Evolutionary conservation across 495 filamentous ascomycete genomes (phyloP).

Genomic region (Tuber calosporum): DNA sequence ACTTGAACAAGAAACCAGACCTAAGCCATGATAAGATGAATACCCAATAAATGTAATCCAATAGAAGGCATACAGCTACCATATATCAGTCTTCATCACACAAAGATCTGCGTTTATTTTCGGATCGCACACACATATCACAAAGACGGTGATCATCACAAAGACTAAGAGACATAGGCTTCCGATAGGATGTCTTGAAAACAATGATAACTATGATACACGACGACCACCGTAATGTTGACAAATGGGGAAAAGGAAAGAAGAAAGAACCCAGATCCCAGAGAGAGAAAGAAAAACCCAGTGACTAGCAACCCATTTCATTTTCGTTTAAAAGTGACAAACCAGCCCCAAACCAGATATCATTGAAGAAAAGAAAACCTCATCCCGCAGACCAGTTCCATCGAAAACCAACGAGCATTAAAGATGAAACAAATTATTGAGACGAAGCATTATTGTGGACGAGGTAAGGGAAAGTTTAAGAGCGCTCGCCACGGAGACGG

Average conservation of each 20-base stretch:
- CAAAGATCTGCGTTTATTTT: neutral
- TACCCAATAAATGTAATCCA: neutral
- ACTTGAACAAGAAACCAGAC: neutral
- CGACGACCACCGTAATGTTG: slow-evolving; percentile 34
- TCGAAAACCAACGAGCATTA: slow-evolving; percentile 16
- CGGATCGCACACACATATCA: neutral
- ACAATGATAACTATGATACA: slow-evolving; percentile 31
- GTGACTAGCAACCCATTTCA: slow-evolving; percentile 39
- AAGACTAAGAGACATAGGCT: neutral
- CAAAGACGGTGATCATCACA: neutral
- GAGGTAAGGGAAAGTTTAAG: slow-evolving; percentile 46
- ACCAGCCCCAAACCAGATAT: slow-evolving; percentile 28
- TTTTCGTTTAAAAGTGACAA: slow-evolving; percentile 41
- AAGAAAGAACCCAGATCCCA: slow-evolving; percentile 39
- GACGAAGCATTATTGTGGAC: neutral
- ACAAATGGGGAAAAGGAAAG: slow-evolving; percentile 33
- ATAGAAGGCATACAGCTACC: neutral
- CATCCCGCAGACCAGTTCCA: neutral
- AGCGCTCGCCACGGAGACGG: slow-evolving; percentile 92
- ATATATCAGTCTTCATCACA: neutral
- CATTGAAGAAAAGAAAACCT: slow-evolving; percentile 14
- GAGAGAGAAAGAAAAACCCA: slow-evolving; percentile 35
- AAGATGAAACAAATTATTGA: slow-evolving; percentile 14
- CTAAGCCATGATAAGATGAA: neutral
- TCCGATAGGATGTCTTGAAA: neutral